Evolutionary conservation across 768 basidiomycete genomes (phyloP), one percentile per base, ranked within the genome.

Genomic region (Hypsizygus marmoreus): DNA sequence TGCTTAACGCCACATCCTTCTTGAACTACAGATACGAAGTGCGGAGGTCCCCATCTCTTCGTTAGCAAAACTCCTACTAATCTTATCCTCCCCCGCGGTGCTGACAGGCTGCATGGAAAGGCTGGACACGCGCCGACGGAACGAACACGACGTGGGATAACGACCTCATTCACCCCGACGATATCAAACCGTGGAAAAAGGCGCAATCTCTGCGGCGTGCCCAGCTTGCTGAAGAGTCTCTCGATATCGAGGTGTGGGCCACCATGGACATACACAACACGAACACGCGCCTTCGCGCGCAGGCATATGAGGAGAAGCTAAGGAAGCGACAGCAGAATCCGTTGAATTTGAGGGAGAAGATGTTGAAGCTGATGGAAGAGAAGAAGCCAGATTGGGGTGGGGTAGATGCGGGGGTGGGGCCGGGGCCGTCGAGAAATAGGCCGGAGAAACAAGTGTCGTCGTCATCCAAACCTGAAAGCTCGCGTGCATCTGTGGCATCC

Each of bases 81-180:
- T 6, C 35, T 12, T 30, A n/a, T 19, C 28, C 34, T 34, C n/a
- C n/a, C n/a, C n/a, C n/a, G n/a, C n/a, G n/a, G n/a, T n/a, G n/a
- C n/a, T n/a, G n/a, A 36, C 47, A 83, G 79, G 75, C 79, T 4
- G 63, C 68, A 49, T 83, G 81, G 81, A 67, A 60, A 14, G 62
- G 66, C 29, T 84, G 81, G 81, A 26, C 54, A 2, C 76, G 81
- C 19, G 31, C 45, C 1, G 76, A 83, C 52, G 77, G 74, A 0
- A 76, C 81, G 6, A 77, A 75, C 50, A 75, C 74, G 2, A 82
- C 81, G 6, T 84, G 81, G 81, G 59, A 73, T 29, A 62, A 59
- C 17, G 56, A 58, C 11, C 48, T 51, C 7, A 34, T 51, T 6
- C 47, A 53, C 36, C 47, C 34, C 19, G 29, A 51, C n/a, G 51